phyloP scores from a whole-genome alignment of 257 asterid genomes.

The Ajuga chamaepitys region DNA sequence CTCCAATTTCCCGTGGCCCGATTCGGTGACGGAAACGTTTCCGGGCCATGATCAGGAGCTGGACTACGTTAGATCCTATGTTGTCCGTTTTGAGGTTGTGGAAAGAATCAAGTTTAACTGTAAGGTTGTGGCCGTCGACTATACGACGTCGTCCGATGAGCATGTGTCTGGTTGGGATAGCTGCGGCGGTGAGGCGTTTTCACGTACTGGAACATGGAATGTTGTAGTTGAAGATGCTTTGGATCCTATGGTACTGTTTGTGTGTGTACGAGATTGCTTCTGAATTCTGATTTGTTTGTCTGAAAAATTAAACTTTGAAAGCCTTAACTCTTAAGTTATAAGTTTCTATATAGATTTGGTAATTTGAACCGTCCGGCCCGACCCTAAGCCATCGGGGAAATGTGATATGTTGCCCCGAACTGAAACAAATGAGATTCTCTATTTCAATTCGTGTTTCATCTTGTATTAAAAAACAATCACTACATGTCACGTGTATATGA shows the following conservation, averaged over 20 bases:
- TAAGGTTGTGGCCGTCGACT: slow-evolving; percentile 35
- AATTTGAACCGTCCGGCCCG: too few species aligned
- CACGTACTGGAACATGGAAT: slow-evolving; percentile 37
- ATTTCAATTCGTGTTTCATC: too few species aligned
- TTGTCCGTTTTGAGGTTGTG: slow-evolving; percentile 30
- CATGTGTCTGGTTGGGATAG: slow-evolving; percentile 23
- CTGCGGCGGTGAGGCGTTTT: slow-evolving; percentile 40
- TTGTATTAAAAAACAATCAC: too few species aligned
- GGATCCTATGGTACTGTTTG: slow-evolving; percentile 24
- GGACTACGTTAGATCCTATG: slow-evolving; percentile 43
- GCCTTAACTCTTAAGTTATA: too few species aligned
- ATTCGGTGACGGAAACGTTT: slow-evolving; percentile 24
- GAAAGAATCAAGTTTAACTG: slow-evolving; percentile 21
- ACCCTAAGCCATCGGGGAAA: too few species aligned
- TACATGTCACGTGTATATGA: too few species aligned
- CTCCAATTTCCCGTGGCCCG: slow-evolving; percentile 58
- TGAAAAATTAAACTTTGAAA: too few species aligned
- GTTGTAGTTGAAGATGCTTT: slow-evolving; percentile 32
- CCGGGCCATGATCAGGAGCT: slow-evolving; percentile 45
- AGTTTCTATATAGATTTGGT: too few species aligned
- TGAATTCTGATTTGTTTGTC: not conserved
- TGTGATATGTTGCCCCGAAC: too few species aligned
- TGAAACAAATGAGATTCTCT: too few species aligned
- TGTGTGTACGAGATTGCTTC: not conserved
- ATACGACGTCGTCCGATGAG: not conserved